Percentiles rank a stretch among this genome's conserved stretches.
These are phyloP conservation scores for Juncus inflexus DNA, from an alignment of 176 grass and related monocot species.

Conservation along the genomic window DNA sequence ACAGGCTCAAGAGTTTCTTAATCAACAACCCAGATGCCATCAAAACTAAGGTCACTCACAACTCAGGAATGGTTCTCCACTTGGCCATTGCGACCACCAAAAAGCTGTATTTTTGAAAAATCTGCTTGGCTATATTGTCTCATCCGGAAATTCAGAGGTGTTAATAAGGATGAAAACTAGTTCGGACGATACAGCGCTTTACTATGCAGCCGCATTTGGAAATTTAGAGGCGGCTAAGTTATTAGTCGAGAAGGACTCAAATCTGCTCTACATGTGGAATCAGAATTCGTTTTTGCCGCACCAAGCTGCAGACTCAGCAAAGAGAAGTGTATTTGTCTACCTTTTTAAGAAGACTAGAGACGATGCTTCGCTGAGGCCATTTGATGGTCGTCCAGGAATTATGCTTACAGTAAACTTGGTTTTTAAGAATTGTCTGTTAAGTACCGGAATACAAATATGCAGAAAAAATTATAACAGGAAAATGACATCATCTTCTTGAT, in stretches of 20 bases:
- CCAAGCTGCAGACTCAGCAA: too few relatives aligned
- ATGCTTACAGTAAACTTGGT: too few relatives aligned
- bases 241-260: background rate
- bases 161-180: constrained; percentile 1
- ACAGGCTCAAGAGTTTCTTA: background rate
- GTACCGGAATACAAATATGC: background rate
- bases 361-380: too few relatives aligned
- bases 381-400: too few relatives aligned
- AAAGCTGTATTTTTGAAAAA: too few relatives aligned
- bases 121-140: too few relatives aligned
- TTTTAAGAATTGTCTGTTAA: background rate
- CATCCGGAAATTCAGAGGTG: background rate
- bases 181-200: background rate
- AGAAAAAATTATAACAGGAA: background rate
- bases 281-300: too few relatives aligned
- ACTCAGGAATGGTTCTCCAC: constrained; percentile 4
- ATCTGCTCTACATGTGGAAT: background rate
- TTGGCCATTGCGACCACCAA: background rate
- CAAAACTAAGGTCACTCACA: constrained; percentile 1
- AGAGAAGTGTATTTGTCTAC: too few relatives aligned
- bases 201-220: constrained; percentile 13
- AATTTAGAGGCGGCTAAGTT: constrained; percentile 18
- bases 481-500: background rate
- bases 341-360: too few relatives aligned
- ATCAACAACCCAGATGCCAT: background rate